phyloP scores from a whole-genome alignment of 306 rosid genomes.

The Betula pendula region DNA sequence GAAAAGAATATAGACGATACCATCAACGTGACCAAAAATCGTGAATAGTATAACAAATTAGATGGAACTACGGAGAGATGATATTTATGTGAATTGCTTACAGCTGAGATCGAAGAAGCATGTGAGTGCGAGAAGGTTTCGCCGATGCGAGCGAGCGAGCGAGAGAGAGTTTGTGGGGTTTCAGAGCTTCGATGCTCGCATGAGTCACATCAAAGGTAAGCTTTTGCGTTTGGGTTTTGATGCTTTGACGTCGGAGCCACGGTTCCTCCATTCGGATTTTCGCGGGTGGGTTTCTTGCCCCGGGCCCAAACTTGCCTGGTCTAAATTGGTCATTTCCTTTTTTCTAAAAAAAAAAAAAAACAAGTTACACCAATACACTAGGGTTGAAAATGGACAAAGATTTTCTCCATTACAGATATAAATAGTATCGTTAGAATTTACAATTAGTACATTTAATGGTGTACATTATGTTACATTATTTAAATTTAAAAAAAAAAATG shows the following conservation, averaged over 20 bases:
- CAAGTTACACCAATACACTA: no score
- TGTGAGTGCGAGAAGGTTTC: background rate
- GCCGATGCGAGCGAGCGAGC: background rate
- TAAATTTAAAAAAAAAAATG: no score
- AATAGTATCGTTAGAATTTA: no score
- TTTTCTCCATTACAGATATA: no score
- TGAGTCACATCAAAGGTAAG: background rate
- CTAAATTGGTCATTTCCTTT: no score
- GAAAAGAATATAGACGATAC: background rate
- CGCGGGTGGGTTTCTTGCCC: background rate
- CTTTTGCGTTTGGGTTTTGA: background rate
- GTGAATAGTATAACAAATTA: background rate
- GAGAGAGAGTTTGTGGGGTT: background rate
- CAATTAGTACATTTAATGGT: no score
- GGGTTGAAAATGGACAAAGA: no score
- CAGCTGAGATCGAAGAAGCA: background rate
- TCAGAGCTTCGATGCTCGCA: constrained; percentile 3
- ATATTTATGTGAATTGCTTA: background rate
- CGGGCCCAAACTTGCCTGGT: no score
- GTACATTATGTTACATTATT: no score
- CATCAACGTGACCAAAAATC: background rate
- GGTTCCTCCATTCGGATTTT: background rate
- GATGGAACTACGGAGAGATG: background rate
- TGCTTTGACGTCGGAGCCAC: background rate
- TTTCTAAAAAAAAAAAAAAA: no score